These are phyloP conservation scores for Naganishia randhawae DNA, from an alignment of 768 basidiomycete species.

Conservation along the genomic window DNA sequence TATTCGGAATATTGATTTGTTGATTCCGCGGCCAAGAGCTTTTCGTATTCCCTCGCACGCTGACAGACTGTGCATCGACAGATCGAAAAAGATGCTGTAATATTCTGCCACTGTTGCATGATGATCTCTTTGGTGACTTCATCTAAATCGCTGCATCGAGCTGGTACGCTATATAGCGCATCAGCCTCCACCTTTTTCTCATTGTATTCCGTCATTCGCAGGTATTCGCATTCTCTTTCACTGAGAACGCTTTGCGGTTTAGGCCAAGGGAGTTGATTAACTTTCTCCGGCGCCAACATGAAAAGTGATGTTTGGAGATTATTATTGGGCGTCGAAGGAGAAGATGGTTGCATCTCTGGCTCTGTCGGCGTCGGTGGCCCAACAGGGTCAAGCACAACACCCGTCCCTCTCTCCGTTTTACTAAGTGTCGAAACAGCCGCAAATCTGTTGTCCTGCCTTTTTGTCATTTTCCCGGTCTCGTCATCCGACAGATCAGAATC, in stretches of 20 bases:
- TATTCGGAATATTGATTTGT: slow-evolving; percentile 16
- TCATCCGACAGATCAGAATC: slow-evolving; percentile 6
- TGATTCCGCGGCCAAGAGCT: not conserved
- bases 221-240: not conserved
- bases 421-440: not conserved
- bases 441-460: not conserved
- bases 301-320: not conserved
- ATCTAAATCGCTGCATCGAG: not conserved
- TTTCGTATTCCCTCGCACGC: slow-evolving; percentile 18
- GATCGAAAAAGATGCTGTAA: not conserved
- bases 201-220: slow-evolving; percentile 16
- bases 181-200: not conserved
- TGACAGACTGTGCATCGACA: slow-evolving; percentile 9
- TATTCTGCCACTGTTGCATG: not conserved
- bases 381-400: too few relatives aligned
- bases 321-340: not conserved
- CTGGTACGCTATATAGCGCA: not conserved
- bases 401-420: not conserved
- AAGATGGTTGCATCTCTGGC: not conserved
- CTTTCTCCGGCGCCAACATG: not conserved
- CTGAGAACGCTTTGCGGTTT: slow-evolving; percentile 2
- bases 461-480: slow-evolving; percentile 2
- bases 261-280: slow-evolving; percentile 16
- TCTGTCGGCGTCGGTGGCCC: not conserved
- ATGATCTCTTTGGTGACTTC: slow-evolving; percentile 11